A percentile compares a stretch with the other conserved stretches of the same genome.
phyloP scores from a whole-genome alignment of 2,329 filamentous ascomycete species.

The Cladosporium velox region DNA sequence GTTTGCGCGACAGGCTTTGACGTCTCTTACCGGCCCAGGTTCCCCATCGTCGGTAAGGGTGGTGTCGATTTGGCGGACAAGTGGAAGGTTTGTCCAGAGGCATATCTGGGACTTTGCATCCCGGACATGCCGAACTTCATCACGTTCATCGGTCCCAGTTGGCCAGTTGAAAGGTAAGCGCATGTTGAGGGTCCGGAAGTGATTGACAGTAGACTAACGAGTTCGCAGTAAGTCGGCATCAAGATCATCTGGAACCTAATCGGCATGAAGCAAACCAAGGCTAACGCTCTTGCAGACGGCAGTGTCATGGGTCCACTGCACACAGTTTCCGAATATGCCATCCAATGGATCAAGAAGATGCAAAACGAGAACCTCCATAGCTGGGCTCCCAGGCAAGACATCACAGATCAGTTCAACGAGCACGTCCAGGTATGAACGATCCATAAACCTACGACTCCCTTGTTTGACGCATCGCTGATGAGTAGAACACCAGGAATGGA shows the following conservation, averaged over 20 bases:
- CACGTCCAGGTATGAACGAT: slow-evolving; percentile 38
- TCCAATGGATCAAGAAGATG: slow-evolving; percentile 50
- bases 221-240: not conserved
- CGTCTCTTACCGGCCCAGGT: slow-evolving; percentile 46
- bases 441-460: too few relatives aligned
- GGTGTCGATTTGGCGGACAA: slow-evolving; percentile 44
- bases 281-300: slow-evolving; percentile 8
- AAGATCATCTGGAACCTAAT: not conserved
- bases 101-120: slow-evolving; percentile 45
- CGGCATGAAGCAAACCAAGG: not conserved
- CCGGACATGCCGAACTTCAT: slow-evolving; percentile 49
- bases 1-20: slow-evolving; percentile 51
- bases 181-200: too few relatives aligned
- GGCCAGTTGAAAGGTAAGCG: slow-evolving; percentile 26
- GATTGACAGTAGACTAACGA: not conserved
- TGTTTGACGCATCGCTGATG: too few relatives aligned
- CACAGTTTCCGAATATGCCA: slow-evolving; percentile 43
- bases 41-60: slow-evolving; percentile 46
- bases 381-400: slow-evolving; percentile 44
- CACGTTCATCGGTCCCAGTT: slow-evolving; percentile 45
- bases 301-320: slow-evolving; percentile 45
- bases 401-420: slow-evolving; percentile 47
- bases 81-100: slow-evolving; percentile 44
- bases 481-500: too few relatives aligned
- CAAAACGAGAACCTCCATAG: slow-evolving; percentile 48